Conservation (phyloP, 2,329 filamentous ascomycete genomes). For the Trichoderma oligosporum region DNA sequence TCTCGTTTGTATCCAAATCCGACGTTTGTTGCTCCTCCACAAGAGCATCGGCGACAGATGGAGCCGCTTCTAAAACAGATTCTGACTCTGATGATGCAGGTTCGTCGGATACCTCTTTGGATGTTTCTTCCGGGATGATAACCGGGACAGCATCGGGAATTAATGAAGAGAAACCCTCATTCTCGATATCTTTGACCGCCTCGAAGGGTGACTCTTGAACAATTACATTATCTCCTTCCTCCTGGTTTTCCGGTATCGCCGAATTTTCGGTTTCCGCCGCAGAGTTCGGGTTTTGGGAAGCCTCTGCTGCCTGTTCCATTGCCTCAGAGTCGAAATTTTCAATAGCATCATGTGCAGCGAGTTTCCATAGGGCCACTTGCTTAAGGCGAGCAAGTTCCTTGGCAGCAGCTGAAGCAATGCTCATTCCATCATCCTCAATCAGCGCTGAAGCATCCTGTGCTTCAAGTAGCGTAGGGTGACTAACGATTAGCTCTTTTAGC, state of each 20-base stretch:
- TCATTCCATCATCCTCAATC: constrained; percentile 77
- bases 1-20: background rate
- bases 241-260: constrained; percentile 22
- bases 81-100: constrained; percentile 6
- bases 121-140: constrained; percentile 13
- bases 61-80: constrained; percentile 24
- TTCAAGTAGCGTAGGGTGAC: constrained; percentile 65
- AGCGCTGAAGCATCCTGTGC: constrained; percentile 65
- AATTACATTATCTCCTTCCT: constrained; percentile 23
- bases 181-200: constrained; percentile 3
- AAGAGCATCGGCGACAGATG: constrained; percentile 19
- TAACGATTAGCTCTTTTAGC: constrained; percentile 70
- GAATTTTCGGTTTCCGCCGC: constrained; percentile 23
- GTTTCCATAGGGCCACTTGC: constrained; percentile 80
- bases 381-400: constrained; percentile 77
- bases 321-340: constrained; percentile 73
- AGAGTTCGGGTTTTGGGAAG: constrained; percentile 31
- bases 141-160: constrained; percentile 20
- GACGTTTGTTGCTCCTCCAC: background rate
- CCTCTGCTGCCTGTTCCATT: constrained; percentile 55
- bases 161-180: constrained; percentile 21
- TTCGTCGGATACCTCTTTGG: background rate
- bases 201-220: constrained; percentile 27
- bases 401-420: constrained; percentile 70
- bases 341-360: constrained; percentile 66